Percentiles rank a stretch among this genome's conserved stretches.
phyloP scores from a whole-genome alignment of 495 filamentous ascomycete genomes.

The Sordaria brevicollis region DNA sequence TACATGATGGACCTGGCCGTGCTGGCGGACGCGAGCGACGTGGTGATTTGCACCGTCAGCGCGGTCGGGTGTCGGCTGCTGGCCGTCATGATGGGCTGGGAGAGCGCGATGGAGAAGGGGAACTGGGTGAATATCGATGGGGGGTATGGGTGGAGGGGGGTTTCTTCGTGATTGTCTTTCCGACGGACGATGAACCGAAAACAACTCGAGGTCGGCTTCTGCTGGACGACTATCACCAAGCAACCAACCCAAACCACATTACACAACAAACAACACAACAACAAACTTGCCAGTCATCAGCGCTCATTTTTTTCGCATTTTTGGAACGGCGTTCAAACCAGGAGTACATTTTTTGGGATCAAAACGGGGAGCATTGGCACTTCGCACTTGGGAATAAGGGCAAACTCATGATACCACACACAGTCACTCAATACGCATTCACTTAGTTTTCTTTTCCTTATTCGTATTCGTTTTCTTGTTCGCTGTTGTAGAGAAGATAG shows the following conservation, averaged over 20 bases:
- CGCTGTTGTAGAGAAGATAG: neutral
- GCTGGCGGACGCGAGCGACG: slow-evolving; percentile 48
- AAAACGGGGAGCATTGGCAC: neutral
- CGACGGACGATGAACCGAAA: neutral
- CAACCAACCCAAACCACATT: neutral
- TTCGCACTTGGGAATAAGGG: neutral
- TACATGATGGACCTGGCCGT: slow-evolving; percentile 65
- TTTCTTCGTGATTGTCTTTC: slow-evolving; percentile 6
- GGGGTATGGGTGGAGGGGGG: slow-evolving; percentile 45
- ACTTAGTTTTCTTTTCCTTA: neutral
- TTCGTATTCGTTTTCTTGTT: neutral
- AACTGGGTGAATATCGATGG: slow-evolving; percentile 70
- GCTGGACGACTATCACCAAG: neutral
- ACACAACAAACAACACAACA: neutral
- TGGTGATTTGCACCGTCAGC: slow-evolving; percentile 56
- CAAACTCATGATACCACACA: neutral
- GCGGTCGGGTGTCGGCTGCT: slow-evolving; percentile 55
- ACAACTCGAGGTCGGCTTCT: neutral
- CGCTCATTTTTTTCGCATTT: neutral
- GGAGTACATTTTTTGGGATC: neutral
- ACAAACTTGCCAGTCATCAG: neutral
- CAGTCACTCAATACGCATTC: neutral
- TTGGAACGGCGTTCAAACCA: neutral
- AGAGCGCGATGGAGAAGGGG: slow-evolving; percentile 42
- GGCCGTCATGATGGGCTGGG: slow-evolving; percentile 75